A percentile compares a stretch with the other conserved stretches of the same genome.
Evolutionary conservation across 1,284 basidiomycete genomes (phyloP).

Genomic region (Omphalotus olearius): DNA sequence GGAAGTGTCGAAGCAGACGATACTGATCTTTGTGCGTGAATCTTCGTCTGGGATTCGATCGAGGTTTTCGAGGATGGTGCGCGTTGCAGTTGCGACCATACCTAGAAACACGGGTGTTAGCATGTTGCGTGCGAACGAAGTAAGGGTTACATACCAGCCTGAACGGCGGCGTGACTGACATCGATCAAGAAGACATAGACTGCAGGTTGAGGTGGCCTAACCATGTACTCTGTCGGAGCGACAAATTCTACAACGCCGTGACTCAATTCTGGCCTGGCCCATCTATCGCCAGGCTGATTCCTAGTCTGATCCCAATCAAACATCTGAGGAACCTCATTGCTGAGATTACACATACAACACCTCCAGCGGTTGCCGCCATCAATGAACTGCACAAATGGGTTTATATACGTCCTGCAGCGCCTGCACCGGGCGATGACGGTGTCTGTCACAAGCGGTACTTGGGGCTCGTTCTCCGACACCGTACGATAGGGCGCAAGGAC

Average conservation of each 20-base stretch:
- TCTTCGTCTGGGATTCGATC: conserved; percentile 96
- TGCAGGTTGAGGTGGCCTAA: conserved; percentile 94
- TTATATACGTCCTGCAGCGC: conserved; percentile 97
- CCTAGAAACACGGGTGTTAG: conserved; percentile 40
- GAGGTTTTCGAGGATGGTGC: conserved; percentile 92
- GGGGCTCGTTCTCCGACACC: conserved; percentile 69
- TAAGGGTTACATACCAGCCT: conserved; percentile 54
- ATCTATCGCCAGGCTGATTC: conserved; percentile 94
- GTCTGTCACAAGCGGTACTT: conserved; percentile 87
- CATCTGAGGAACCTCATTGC: conserved; percentile 97
- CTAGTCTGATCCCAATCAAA: conserved; percentile 97
- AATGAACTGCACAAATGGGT: conserved; percentile 98
- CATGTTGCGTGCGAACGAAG: not conserved
- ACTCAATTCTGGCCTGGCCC: conserved; percentile 92
- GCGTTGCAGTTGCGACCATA: conserved; percentile 97
- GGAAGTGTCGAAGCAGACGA: conserved; percentile 91
- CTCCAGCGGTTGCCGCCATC: conserved; percentile 98
- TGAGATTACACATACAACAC: conserved; percentile 99
- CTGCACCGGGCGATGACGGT: conserved; percentile 97
- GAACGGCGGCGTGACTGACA: conserved; percentile 88
- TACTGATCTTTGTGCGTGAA: conserved; percentile 86
- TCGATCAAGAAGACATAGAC: conserved; percentile 98
- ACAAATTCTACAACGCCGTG: conserved; percentile 94
- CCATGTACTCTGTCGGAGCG: conserved; percentile 99
- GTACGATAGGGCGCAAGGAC: conserved; percentile 92